phyloP scores from a whole-genome alignment of 2,329 filamentous ascomycete species.

The Aspergillus chevalieri region DNA sequence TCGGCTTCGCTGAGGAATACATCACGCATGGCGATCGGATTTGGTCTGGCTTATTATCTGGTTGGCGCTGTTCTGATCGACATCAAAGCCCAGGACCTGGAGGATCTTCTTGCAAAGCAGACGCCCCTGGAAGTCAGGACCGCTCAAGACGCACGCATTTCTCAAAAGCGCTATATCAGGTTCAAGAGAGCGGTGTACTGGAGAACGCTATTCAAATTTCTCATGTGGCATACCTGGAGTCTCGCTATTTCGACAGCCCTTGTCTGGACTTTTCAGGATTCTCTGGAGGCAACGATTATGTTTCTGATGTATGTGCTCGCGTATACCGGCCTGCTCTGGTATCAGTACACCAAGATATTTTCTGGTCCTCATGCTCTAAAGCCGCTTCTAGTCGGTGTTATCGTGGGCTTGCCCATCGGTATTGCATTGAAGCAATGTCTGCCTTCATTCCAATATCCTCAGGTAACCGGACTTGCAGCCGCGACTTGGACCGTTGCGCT shows the following conservation, averaged over 20 bases:
- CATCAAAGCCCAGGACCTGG: slow-evolving; percentile 48
- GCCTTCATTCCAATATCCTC: slow-evolving; percentile 39
- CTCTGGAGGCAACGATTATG: slow-evolving; percentile 40
- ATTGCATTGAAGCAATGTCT: slow-evolving; percentile 37
- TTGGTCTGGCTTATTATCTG: slow-evolving; percentile 53
- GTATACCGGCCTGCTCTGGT: slow-evolving; percentile 50
- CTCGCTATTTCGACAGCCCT: slow-evolving; percentile 45
- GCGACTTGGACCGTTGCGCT: slow-evolving; percentile 50
- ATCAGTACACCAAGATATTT: slow-evolving; percentile 51
- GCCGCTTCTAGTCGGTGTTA: slow-evolving; percentile 42
- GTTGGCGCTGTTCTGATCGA: slow-evolving; percentile 53
- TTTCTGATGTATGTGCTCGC: slow-evolving; percentile 46
- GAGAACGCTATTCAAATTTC: slow-evolving; percentile 44
- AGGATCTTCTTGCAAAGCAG: slow-evolving; percentile 40
- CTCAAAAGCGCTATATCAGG: slow-evolving; percentile 41
- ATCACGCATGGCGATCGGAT: slow-evolving; percentile 46
- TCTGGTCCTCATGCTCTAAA: slow-evolving; percentile 45
- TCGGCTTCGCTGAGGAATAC: slow-evolving; percentile 27
- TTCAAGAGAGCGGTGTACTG: slow-evolving; percentile 48
- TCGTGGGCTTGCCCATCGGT: slow-evolving; percentile 44
- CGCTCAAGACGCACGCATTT: slow-evolving; percentile 38
- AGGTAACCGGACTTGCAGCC: slow-evolving; percentile 44
- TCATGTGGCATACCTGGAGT: slow-evolving; percentile 49
- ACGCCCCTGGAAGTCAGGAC: slow-evolving; percentile 36
- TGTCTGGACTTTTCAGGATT: slow-evolving; percentile 48